Conservation (phyloP, 441 rosid genomes). For the Sinapis alba region DNA sequence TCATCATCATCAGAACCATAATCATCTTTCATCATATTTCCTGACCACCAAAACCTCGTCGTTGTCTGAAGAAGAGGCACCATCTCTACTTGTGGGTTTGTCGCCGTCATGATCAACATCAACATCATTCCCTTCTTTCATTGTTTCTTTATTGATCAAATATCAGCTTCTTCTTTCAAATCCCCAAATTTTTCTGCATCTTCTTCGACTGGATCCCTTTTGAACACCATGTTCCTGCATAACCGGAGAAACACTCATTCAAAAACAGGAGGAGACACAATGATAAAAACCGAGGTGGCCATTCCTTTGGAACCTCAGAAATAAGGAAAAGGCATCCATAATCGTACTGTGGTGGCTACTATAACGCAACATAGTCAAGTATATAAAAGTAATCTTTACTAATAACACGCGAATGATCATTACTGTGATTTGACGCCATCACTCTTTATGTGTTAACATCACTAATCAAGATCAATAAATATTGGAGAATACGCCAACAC, state of each 20-base stretch:
- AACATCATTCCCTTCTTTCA: conserved; percentile 40
- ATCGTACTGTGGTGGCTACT: conserved; percentile 91
- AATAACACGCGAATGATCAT: not conserved
- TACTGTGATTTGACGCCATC: not conserved
- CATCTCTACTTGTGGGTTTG: too few species aligned
- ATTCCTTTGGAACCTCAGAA: conserved; percentile 90
- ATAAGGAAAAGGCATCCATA: conserved; percentile 94
- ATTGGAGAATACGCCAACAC: too few species aligned
- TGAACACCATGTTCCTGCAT: conserved; percentile 78
- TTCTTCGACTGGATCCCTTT: conserved; percentile 72
- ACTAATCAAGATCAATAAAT: not conserved
- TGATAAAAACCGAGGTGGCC: conserved; percentile 57
- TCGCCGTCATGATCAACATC: not conserved
- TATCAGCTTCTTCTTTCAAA: conserved; percentile 65
- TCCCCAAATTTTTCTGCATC: conserved; percentile 89
- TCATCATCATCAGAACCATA: too few species aligned
- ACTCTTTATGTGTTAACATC: not conserved
- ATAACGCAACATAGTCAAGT: conserved; percentile 71
- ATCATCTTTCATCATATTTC: too few species aligned
- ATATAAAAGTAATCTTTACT: conserved; percentile 1
- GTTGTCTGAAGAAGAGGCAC: too few species aligned
- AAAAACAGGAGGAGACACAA: not conserved
- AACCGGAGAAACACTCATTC: not conserved
- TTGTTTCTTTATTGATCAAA: conserved; percentile 33
- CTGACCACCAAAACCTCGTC: too few species aligned